These are phyloP conservation scores for Hippophae tibetana DNA, from an alignment of 306 rosid genomes.

Conservation along the genomic window DNA sequence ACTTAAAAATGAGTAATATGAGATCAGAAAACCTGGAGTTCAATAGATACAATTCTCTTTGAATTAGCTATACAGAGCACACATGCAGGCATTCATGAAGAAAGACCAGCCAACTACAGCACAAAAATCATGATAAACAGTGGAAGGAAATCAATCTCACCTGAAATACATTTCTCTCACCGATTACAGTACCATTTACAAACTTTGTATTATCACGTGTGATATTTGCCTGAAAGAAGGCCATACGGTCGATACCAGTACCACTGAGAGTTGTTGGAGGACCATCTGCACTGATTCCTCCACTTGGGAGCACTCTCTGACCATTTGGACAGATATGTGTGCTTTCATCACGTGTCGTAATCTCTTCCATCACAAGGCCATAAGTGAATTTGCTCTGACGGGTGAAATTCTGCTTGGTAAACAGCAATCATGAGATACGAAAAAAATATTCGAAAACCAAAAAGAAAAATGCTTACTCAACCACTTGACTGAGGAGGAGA, in stretches of 20 bases:
- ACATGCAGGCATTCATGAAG: background rate
- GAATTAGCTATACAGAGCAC: background rate
- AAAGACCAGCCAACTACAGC: background rate
- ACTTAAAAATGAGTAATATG: background rate
- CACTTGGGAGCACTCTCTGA: conserved; percentile 73
- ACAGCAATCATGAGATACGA: conserved; percentile 11
- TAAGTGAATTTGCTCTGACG: conserved; percentile 97
- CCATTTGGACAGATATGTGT: conserved; percentile 68
- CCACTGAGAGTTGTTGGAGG: conserved; percentile 99
- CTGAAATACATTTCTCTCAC: conserved; percentile 85
- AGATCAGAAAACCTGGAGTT: conserved; percentile 1
- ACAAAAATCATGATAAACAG: background rate
- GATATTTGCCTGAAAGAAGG: conserved; percentile 86
- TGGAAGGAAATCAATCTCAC: conserved; percentile 25
- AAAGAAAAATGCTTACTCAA: background rate
- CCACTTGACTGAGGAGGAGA: background rate
- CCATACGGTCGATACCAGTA: conserved; percentile 82
- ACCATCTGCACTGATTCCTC: conserved; percentile 84
- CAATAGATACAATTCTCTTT: background rate
- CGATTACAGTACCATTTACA: conserved; percentile 81
- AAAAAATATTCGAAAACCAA: background rate
- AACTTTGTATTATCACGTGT: conserved; percentile 89
- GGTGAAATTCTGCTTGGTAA: conserved; percentile 56
- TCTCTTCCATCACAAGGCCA: conserved; percentile 94
- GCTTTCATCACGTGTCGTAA: conserved; percentile 85